Evolutionary conservation across 805 yeast species (phyloP).

Genomic region (Millerozyma miso): DNA sequence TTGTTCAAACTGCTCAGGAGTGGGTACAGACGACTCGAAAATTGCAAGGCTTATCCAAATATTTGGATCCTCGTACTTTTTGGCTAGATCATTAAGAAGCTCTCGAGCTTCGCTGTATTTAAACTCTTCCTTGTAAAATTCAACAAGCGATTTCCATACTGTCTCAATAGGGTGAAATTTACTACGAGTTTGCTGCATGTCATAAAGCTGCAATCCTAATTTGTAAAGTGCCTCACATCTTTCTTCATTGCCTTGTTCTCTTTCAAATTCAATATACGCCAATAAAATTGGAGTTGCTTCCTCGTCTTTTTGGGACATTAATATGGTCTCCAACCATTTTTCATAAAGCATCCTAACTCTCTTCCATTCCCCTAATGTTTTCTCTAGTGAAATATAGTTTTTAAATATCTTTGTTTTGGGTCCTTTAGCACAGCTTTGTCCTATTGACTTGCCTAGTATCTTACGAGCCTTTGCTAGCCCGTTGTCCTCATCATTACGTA

Average conservation of each 20-base stretch:
- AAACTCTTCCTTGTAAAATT: constrained; percentile 57
- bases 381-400: constrained; percentile 67
- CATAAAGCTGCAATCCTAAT: constrained; percentile 39
- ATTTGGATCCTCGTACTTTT: constrained; percentile 15
- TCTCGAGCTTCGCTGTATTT: constrained; percentile 53
- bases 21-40: constrained; percentile 66
- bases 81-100: constrained; percentile 41
- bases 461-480: constrained; percentile 53
- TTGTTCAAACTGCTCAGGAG: constrained; percentile 44
- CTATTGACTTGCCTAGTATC: constrained; percentile 68
- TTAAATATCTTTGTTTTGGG: constrained; percentile 58
- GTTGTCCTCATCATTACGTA: constrained; percentile 45
- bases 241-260: constrained; percentile 59
- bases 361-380: constrained; percentile 69
- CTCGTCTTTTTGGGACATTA: constrained; percentile 7
- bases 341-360: constrained; percentile 72
- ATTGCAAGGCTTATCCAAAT: constrained; percentile 65
- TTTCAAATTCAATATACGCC: constrained; percentile 67
- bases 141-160: constrained; percentile 39
- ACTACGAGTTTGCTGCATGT: constrained; percentile 24
- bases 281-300: constrained; percentile 43
- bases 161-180: constrained; percentile 17
- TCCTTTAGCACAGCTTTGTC: constrained; percentile 36
- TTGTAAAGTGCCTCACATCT: constrained; percentile 63
- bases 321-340: constrained; percentile 48